Percentiles rank a stretch among this genome's conserved stretches.
Evolutionary conservation across 2,329 filamentous ascomycete species (phyloP).

Genomic region (Emericellopsis cladophorae): DNA sequence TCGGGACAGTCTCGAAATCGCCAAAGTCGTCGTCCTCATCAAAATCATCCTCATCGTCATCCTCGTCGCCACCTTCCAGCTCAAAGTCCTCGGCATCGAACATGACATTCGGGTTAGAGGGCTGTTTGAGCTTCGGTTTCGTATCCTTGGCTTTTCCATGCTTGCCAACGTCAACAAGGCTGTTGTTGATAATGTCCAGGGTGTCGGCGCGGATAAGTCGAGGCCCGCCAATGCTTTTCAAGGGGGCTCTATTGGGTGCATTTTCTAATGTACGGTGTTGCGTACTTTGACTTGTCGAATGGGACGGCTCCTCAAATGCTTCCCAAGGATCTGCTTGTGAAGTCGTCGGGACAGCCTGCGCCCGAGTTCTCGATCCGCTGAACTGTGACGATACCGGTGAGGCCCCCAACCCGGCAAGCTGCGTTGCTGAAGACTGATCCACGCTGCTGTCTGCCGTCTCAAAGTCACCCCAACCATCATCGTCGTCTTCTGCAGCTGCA

Average conservation of each 20-base stretch:
- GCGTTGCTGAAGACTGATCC: neutral
- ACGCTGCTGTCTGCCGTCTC: conserved; percentile 37
- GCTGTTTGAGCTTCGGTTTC: conserved; percentile 11
- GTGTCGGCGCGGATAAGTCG: conserved; percentile 32
- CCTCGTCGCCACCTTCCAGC: conserved; percentile 22
- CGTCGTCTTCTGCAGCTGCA: conserved; percentile 30
- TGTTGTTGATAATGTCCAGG: conserved; percentile 40
- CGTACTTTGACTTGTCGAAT: neutral
- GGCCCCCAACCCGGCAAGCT: neutral
- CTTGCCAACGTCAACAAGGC: conserved; percentile 25
- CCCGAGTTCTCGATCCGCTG: no score
- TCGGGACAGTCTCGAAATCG: conserved; percentile 40
- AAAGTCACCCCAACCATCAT: conserved; percentile 58
- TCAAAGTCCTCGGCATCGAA: conserved; percentile 53
- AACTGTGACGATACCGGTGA: neutral
- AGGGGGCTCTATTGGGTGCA: neutral
- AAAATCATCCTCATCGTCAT: conserved; percentile 34
- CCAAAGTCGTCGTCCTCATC: conserved; percentile 44
- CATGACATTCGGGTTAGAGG: conserved; percentile 39
- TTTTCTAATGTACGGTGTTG: neutral
- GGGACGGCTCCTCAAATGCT: neutral
- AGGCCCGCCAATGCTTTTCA: conserved; percentile 6
- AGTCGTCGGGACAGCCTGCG: neutral
- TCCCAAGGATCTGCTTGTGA: conserved; percentile 6
- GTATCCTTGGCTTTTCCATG: conserved; percentile 1